Evolutionary conservation across 306 rosid genomes (phyloP).

Genomic region (Crotalaria pallida): DNA sequence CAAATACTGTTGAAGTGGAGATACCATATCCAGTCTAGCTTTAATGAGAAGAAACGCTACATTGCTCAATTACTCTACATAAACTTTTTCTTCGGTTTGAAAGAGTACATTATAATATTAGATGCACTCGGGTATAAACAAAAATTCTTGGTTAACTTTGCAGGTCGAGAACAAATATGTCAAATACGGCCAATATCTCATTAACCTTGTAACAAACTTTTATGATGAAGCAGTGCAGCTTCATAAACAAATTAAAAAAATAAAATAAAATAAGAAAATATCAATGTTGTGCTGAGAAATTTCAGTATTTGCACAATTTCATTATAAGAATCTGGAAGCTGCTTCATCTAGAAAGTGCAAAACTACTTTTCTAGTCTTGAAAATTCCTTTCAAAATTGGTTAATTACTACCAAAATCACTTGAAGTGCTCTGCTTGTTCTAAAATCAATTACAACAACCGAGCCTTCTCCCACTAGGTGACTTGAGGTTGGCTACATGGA

Average conservation of each 20-base stretch:
- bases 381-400: background rate
- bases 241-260: background rate
- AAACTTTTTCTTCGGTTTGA: constrained; percentile 1
- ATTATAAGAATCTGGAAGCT: constrained; percentile 17
- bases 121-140: constrained; percentile 24
- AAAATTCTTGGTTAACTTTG: background rate
- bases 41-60: constrained; percentile 6
- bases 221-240: background rate
- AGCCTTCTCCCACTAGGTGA: no score
- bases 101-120: background rate
- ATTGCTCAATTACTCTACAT: constrained; percentile 2
- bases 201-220: background rate
- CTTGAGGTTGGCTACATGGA: no score
- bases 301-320: background rate
- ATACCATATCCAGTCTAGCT: constrained; percentile 18
- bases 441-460: background rate
- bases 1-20: constrained; percentile 5
- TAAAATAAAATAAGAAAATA: background rate
- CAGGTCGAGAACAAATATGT: background rate
- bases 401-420: background rate
- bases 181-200: background rate
- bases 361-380: background rate
- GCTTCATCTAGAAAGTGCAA: background rate
- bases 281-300: background rate
- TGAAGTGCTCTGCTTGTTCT: background rate